These are phyloP conservation scores for Coprinellus micaceus DNA, from an alignment of 768 basidiomycete species.

Conservation along the genomic window DNA sequence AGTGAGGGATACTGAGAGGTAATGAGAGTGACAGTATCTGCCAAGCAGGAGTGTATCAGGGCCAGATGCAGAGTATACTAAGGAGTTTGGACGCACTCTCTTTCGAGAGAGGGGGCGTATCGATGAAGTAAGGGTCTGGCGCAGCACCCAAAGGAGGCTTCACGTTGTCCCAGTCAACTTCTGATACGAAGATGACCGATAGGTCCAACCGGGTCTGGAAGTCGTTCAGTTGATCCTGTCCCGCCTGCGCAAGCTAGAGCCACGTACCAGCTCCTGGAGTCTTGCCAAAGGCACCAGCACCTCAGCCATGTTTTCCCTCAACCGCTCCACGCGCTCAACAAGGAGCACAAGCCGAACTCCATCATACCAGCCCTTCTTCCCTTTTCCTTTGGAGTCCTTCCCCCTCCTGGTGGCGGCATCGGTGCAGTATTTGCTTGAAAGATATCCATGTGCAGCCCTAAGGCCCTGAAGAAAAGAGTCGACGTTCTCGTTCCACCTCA, in stretches of 20 bases:
- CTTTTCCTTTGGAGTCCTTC: constrained; percentile 22
- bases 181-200: constrained; percentile 60
- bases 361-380: constrained; percentile 20
- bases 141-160: constrained; percentile 67
- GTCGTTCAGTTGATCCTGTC: not conserved
- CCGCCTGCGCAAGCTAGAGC: not conserved
- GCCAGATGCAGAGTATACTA: too few relatives aligned
- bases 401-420: not conserved
- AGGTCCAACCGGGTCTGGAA: constrained; percentile 39
- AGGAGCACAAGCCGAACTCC: constrained; percentile 52
- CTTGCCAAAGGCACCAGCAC: constrained; percentile 68
- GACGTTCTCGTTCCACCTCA: constrained; percentile 59
- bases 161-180: constrained; percentile 67
- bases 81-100: constrained; percentile 41
- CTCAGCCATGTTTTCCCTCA: constrained; percentile 60
- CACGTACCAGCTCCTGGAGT: constrained; percentile 61
- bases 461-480: constrained; percentile 73
- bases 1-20: constrained; percentile 33
- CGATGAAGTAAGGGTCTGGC: constrained; percentile 68
- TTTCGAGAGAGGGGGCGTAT: constrained; percentile 50
- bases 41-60: not conserved
- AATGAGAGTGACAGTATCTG: constrained; percentile 35
- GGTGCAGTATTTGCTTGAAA: constrained; percentile 17
- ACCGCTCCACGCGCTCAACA: constrained; percentile 63
- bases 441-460: constrained; percentile 30